A percentile compares a stretch with the other conserved stretches of the same genome.
Conservation (phyloP, 2,329 filamentous ascomycete genomes). For the Harringtonia lauricola region DNA sequence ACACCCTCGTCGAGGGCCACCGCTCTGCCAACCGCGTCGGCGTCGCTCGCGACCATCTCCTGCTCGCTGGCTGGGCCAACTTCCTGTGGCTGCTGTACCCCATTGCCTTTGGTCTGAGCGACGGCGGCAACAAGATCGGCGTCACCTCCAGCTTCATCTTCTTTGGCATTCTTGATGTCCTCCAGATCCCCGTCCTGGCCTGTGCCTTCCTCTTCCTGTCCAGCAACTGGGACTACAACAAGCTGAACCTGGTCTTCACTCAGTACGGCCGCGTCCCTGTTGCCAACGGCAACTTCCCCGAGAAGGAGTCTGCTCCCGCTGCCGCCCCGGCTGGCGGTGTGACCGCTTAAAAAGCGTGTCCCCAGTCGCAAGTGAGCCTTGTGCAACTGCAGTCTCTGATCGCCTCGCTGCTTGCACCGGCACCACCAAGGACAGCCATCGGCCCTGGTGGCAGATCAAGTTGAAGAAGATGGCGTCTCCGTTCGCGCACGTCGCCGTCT, state of each 20-base stretch:
- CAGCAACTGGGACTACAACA: slow-evolving; percentile 37
- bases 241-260: slow-evolving; percentile 41
- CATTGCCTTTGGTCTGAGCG: slow-evolving; percentile 39
- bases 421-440: too few relatives aligned
- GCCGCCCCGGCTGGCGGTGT: slow-evolving; percentile 13
- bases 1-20: slow-evolving; percentile 27
- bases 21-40: slow-evolving; percentile 28
- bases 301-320: slow-evolving; percentile 25
- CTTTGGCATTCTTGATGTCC: slow-evolving; percentile 41
- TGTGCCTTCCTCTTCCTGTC: slow-evolving; percentile 31
- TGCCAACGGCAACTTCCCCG: slow-evolving; percentile 29
- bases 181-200: slow-evolving; percentile 33
- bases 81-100: slow-evolving; percentile 43
- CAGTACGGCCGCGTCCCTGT: slow-evolving; percentile 40
- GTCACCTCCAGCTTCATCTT: slow-evolving; percentile 35
- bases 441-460: too few relatives aligned
- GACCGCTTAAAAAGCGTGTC: slow-evolving; percentile 8
- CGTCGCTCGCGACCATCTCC: slow-evolving; percentile 30
- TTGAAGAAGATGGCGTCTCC: too few relatives aligned
- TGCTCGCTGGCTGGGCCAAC: slow-evolving; percentile 36
- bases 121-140: slow-evolving; percentile 39
- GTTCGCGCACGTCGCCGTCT: too few relatives aligned
- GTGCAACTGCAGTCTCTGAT: background rate
- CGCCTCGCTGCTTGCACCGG: too few relatives aligned
- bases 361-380: too few relatives aligned